Conservation (phyloP, 306 rosid species). For the Parietaria judaica region DNA sequence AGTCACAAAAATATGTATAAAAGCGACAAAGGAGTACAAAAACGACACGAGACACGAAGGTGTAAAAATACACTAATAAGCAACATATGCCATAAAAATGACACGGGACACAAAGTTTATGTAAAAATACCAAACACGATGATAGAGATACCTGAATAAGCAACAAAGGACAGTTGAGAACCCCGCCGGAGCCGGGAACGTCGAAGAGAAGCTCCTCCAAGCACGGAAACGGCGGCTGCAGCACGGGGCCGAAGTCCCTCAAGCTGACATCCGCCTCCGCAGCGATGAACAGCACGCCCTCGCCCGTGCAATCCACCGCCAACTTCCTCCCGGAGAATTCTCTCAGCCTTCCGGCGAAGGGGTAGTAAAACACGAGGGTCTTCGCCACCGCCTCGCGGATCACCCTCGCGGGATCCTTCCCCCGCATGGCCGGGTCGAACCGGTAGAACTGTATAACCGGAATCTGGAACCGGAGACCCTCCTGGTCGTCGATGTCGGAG, state of each 20-base stretch:
- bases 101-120: no score
- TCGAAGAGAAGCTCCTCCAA: constrained; percentile 28
- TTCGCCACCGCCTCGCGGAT: constrained; percentile 29
- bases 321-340: constrained; percentile 23
- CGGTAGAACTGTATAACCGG: constrained; percentile 30
- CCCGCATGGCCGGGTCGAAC: constrained; percentile 22
- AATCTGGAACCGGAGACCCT: constrained; percentile 31
- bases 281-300: constrained; percentile 36
- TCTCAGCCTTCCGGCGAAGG: constrained; percentile 34
- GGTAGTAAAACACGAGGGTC: constrained; percentile 31
- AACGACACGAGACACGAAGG: no score
- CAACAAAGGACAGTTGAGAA: constrained; percentile 26
- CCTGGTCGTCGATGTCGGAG: constrained; percentile 38
- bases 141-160: constrained; percentile 28
- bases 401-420: constrained; percentile 25
- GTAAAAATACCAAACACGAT: not conserved
- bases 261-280: constrained; percentile 40
- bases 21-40: no score
- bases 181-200: constrained; percentile 29
- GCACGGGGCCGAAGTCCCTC: constrained; percentile 23
- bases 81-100: no score
- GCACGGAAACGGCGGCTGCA: constrained; percentile 36
- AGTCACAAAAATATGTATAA: no score
- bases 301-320: constrained; percentile 38
- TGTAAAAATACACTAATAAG: no score